Conservation (phyloP, 345 rosid species). For the Microcos paniculata region DNA sequence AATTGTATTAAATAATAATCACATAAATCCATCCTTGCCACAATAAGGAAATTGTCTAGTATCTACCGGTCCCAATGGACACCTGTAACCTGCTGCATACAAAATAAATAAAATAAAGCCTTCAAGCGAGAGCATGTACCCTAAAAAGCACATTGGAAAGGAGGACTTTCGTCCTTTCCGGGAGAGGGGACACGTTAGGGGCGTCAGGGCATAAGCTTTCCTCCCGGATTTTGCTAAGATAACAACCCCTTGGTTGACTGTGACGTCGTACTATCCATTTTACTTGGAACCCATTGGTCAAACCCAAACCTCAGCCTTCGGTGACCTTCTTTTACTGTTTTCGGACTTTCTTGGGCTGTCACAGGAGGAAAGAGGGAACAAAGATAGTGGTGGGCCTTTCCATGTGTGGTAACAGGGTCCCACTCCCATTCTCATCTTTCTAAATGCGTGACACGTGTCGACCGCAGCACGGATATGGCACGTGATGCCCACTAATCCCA, state of each 20-base stretch:
- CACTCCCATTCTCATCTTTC: background rate
- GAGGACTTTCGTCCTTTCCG: background rate
- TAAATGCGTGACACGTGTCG: conserved; percentile 5
- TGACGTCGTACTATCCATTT: conserved; percentile 4
- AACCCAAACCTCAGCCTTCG: background rate
- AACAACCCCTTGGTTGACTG: conserved; percentile 13
- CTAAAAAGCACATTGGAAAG: background rate
- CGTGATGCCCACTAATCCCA: conserved; percentile 10
- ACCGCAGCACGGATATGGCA: background rate
- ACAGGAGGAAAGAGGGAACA: background rate
- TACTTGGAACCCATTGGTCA: background rate
- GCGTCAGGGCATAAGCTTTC: background rate
- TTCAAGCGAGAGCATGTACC: too few species aligned
- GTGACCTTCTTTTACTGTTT: background rate
- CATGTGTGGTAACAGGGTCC: background rate
- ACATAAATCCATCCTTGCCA: too few species aligned
- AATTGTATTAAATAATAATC: too few species aligned
- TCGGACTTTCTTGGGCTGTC: background rate
- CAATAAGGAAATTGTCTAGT: too few species aligned
- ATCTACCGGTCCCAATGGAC: too few species aligned
- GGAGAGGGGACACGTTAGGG: conserved; percentile 5
- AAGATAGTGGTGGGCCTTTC: background rate
- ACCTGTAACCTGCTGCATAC: background rate
- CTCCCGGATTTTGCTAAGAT: background rate
- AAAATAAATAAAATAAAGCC: too few species aligned